Evolutionary conservation across 768 basidiomycete species (phyloP).

Genomic region (Serendipita vermifera): DNA sequence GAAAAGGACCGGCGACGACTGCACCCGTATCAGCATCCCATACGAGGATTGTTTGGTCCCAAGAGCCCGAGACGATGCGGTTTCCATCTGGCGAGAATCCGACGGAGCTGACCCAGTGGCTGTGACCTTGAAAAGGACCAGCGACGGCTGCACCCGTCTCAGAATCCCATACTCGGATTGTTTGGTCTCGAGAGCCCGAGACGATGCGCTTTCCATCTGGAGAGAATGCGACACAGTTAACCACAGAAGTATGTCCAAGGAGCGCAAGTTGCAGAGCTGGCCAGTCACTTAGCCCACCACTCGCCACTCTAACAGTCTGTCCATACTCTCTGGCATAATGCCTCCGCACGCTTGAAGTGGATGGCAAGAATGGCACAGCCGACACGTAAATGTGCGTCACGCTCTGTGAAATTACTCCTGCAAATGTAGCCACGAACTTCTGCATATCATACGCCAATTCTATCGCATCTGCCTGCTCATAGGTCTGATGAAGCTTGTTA

Average conservation of each 20-base stretch:
- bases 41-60: too few relatives aligned
- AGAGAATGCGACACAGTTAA: background rate
- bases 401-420: background rate
- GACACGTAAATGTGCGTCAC: background rate
- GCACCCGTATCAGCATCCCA: too few relatives aligned
- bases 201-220: background rate
- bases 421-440: background rate
- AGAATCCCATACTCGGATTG: background rate
- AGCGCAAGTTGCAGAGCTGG: background rate
- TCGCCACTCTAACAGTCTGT: background rate
- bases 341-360: background rate
- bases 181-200: background rate
- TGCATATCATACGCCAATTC: background rate
- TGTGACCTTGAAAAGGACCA: too few relatives aligned
- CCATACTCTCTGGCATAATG: background rate
- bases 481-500: background rate
- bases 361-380: background rate
- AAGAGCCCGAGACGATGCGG: too few relatives aligned
- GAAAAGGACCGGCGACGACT: too few relatives aligned
- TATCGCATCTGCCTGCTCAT: background rate
- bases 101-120: too few relatives aligned
- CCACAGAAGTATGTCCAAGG: background rate
- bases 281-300: background rate
- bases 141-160: too few relatives aligned
- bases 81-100: too few relatives aligned